Conservation (phyloP, 176 grass and related monocot species). For the Urochloa ruziziensis region DNA sequence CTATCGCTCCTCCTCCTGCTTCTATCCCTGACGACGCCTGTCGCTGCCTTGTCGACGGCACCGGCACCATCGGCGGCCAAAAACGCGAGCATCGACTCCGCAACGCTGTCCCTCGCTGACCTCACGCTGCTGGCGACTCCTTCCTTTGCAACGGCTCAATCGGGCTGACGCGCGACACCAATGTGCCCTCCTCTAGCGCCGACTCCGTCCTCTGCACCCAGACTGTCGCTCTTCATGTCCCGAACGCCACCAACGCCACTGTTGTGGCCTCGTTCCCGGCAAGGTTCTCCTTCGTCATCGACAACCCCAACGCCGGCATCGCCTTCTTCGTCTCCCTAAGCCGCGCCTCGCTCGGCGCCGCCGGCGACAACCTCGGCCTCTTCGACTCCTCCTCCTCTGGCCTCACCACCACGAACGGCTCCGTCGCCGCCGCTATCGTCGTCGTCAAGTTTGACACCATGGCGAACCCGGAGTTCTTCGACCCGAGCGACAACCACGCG, state of each 20-base stretch:
- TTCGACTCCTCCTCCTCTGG: too few species aligned
- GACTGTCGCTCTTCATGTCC: slow-evolving; percentile 41
- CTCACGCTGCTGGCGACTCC: slow-evolving; percentile 82
- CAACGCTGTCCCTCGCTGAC: slow-evolving; percentile 74
- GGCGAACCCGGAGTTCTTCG: too few species aligned
- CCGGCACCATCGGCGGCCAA: not conserved
- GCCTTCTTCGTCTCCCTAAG: too few species aligned
- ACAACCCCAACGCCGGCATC: too few species aligned
- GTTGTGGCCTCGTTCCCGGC: too few species aligned
- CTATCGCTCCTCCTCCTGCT: not conserved
- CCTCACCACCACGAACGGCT: too few species aligned
- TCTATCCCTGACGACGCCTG: not conserved
- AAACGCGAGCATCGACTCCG: slow-evolving; percentile 62
- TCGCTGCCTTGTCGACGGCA: not conserved
- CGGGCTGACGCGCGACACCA: slow-evolving; percentile 72
- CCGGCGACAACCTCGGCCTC: too few species aligned
- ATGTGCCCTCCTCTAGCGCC: slow-evolving; percentile 76
- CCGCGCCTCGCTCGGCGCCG: too few species aligned
- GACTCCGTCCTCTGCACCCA: slow-evolving; percentile 67
- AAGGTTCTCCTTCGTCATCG: too few species aligned
- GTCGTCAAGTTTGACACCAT: too few species aligned
- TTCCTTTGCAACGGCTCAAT: slow-evolving; percentile 74
- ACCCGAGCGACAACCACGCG: too few species aligned
- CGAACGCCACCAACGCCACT: not conserved
- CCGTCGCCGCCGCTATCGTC: too few species aligned